Conservation (phyloP, 2,329 filamentous ascomycete species). For the Pyrenophora tritici-repentis region DNA sequence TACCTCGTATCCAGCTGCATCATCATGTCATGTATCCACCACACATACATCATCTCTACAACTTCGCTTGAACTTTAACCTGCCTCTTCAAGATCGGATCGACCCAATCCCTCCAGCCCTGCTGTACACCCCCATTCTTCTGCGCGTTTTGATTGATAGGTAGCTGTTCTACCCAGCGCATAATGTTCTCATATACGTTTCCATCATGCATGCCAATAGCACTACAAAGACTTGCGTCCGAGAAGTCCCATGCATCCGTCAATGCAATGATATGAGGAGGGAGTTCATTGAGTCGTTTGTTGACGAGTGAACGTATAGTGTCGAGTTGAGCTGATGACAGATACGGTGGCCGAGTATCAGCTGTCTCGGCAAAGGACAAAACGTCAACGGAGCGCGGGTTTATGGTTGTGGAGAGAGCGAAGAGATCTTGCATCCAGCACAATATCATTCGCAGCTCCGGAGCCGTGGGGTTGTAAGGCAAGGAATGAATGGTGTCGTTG, state of each 20-base stretch:
- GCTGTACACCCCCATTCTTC: neutral
- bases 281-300: conserved; percentile 49
- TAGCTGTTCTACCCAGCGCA: conserved; percentile 35
- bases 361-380: conserved; percentile 32
- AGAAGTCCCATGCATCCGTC: conserved; percentile 57
- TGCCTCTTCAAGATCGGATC: conserved; percentile 7
- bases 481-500: conserved; percentile 2
- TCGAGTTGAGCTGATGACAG: conserved; percentile 40
- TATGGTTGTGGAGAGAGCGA: conserved; percentile 51
- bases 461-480: conserved; percentile 13
- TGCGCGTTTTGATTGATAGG: conserved; percentile 25
- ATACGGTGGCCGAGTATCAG: neutral
- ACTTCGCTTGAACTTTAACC: neutral
- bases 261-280: conserved; percentile 55
- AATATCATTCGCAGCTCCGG: conserved; percentile 8
- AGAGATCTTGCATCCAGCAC: conserved; percentile 50
- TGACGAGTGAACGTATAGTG: conserved; percentile 36
- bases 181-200: conserved; percentile 56
- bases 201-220: conserved; percentile 57
- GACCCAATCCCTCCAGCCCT: conserved; percentile 7
- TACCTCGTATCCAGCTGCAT: no score
- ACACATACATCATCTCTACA: neutral
- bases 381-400: conserved; percentile 31
- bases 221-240: conserved; percentile 57
- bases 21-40: no score